Evolutionary conservation across 2,329 filamentous ascomycete species (phyloP), one percentile per base, ranked within the genome.

Genomic region (Penicillium sp.): DNA sequence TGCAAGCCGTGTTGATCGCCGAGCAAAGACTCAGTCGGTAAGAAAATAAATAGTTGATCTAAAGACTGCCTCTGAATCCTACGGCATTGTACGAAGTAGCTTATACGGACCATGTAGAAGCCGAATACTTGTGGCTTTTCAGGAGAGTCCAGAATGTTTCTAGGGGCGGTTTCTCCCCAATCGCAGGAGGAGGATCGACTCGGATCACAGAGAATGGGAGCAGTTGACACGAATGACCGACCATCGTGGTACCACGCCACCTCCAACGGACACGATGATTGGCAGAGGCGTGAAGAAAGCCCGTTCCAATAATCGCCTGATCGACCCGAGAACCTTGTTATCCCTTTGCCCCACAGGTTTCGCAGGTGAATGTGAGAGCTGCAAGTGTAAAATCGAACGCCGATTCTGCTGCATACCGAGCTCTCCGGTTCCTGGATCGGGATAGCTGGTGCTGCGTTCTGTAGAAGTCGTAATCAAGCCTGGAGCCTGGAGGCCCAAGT

Each of bases 251-350:
- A 30, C 46, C 58, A 61, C 56, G 50, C 48, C 25, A 50, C 30
- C 20, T 13, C 16, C 18, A 35, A 24, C 13, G 28, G 18, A 36
- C 11, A 9, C 28, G 16, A 7, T 59, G 58, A 61, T 61, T 59
- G 56, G 58, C 22, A 44, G 47, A 38, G 22, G 7, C 1, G 30
- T 44, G 46, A 45, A 40, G 30, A 44, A 46, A 44, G 47, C 43
- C 40, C 28, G 43, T 46, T 46, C 33, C 44, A 44, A 35, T 31
- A 44, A 48, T 18, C 44, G 36, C 18, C n/a, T 30, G 45, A 56
- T 53, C 55, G 49, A 50, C 48, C 54, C 54, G 54, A 51, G 44
- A 56, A 53, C 50, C 49, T 47, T 45, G 44, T 44, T 56, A 50
- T 48, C 47, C 53, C 36, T 48, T 48, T 50, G 46, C 46, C 46